phyloP scores from a whole-genome alignment of 768 basidiomycete genomes.

The Panaeolus papilionaceus region DNA sequence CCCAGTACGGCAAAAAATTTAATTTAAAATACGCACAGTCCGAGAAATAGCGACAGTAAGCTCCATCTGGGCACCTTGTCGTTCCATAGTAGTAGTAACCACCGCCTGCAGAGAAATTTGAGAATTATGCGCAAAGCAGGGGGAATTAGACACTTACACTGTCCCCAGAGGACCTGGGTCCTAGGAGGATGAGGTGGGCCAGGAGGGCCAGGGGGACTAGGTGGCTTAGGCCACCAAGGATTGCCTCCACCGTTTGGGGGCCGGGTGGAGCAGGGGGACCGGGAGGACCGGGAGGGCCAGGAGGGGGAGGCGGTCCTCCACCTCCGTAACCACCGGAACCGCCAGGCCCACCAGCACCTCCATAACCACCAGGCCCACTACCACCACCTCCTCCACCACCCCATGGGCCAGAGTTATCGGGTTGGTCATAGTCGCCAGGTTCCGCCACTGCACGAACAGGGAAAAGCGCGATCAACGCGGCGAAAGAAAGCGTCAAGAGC shows the following conservation, averaged over 20 bases:
- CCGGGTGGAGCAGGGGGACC: not conserved
- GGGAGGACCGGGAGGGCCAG: not conserved
- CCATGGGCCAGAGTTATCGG: not conserved
- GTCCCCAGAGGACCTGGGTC: conserved; percentile 32
- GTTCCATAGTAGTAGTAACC: conserved; percentile 33
- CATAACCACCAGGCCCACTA: not conserved
- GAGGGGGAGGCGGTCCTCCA: too few species aligned
- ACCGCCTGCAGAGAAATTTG: conserved; percentile 24
- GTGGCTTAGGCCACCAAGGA: not conserved
- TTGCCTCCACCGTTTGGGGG: not conserved
- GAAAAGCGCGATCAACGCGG: conserved; percentile 20
- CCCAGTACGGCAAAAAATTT: not conserved
- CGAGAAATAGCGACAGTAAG: conserved; percentile 33
- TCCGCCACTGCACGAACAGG: conserved; percentile 22
- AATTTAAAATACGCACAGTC: conserved; percentile 25
- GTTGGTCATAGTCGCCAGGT: conserved; percentile 14
- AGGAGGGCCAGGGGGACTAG: conserved; percentile 13
- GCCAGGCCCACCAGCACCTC: not conserved
- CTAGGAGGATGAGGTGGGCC: conserved; percentile 5
- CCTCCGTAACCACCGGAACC: not conserved
- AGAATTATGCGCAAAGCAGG: not conserved
- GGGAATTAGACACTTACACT: conserved; percentile 25
- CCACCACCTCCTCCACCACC: not conserved
- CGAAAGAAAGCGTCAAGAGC: conserved; percentile 25
- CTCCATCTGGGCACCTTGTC: conserved; percentile 26